These are phyloP conservation scores for Mycena maculata DNA, from an alignment of 768 basidiomycete species.

Conservation along the genomic window DNA sequence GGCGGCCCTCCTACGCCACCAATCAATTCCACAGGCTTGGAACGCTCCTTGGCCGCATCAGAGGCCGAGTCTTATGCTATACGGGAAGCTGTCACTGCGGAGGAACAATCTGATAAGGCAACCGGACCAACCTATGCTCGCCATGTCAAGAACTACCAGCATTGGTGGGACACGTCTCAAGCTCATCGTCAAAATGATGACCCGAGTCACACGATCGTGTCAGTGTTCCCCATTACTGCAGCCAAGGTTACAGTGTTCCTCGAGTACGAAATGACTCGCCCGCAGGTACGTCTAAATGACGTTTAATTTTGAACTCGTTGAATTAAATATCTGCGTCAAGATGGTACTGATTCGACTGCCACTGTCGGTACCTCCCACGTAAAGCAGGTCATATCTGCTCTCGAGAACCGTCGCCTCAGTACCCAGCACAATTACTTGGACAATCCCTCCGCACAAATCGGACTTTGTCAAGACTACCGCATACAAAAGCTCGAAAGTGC, in stretches of 20 bases:
- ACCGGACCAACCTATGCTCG: background rate
- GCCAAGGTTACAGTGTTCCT: background rate
- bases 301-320: too few species aligned
- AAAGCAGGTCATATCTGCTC: background rate
- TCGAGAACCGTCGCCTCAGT: conserved; percentile 16
- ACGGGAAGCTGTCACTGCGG: background rate
- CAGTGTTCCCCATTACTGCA: background rate
- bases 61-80: background rate
- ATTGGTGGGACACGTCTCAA: background rate
- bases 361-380: too few species aligned
- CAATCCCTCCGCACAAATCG: background rate
- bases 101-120: background rate
- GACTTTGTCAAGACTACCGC: background rate
- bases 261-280: background rate
- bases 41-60: background rate
- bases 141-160: background rate
- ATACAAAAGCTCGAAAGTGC: conserved; percentile 7
- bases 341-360: too few species aligned
- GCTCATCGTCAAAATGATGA: background rate
- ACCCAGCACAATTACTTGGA: conserved; percentile 14
- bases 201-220: background rate
- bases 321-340: too few species aligned
- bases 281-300: background rate
- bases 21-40: background rate
- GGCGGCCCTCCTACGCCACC: too few species aligned